These are phyloP conservation scores for Lodderomyces pseudojiufengensis DNA, from an alignment of 1,139 yeast genomes.

Conservation along the genomic window DNA sequence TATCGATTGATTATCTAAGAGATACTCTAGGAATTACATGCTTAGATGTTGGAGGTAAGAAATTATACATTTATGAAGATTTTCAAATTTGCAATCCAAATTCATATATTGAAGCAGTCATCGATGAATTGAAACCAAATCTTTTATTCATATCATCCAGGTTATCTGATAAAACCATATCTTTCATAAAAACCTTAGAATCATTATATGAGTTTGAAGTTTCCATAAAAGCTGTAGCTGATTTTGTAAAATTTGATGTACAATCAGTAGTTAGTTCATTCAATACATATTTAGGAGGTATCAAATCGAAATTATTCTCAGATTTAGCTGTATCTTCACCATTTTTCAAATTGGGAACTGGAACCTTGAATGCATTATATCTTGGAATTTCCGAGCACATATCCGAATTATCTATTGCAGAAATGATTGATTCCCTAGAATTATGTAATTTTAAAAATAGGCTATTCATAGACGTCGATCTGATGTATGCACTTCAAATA, in stretches of 20 bases:
- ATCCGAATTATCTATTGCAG: constrained; percentile 4
- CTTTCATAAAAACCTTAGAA: constrained; percentile 6
- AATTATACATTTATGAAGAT: constrained; percentile 11
- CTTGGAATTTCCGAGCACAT: constrained; percentile 8
- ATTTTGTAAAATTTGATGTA: constrained; percentile 10
- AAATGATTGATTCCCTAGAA: constrained; percentile 5
- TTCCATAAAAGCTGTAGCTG: constrained; percentile 9
- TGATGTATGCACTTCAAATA: constrained; percentile 27
- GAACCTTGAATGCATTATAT: constrained; percentile 11
- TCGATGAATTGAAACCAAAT: constrained; percentile 12
- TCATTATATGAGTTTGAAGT: constrained; percentile 4
- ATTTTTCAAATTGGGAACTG: constrained; percentile 4
- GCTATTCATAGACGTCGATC: constrained; percentile 32
- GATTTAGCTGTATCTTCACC: constrained; percentile 8
- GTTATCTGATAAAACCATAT: constrained; percentile 4
- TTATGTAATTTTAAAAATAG: constrained; percentile 11
- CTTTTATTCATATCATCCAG: constrained; percentile 11
- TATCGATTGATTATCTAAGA: constrained; percentile 10
- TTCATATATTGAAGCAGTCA: constrained; percentile 9
- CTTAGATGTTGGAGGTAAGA: constrained; percentile 6
- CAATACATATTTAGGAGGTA: constrained; percentile 1
- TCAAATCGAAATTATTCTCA: constrained; percentile 2
- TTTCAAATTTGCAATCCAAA: constrained; percentile 8
- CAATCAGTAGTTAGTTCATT: constrained; percentile 7
- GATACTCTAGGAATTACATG: constrained; percentile 11